Evolutionary conservation across 2,329 filamentous ascomycete genomes (phyloP), one percentile per base, ranked within the genome.

Genomic region (Phaeosphaeria sp.): DNA sequence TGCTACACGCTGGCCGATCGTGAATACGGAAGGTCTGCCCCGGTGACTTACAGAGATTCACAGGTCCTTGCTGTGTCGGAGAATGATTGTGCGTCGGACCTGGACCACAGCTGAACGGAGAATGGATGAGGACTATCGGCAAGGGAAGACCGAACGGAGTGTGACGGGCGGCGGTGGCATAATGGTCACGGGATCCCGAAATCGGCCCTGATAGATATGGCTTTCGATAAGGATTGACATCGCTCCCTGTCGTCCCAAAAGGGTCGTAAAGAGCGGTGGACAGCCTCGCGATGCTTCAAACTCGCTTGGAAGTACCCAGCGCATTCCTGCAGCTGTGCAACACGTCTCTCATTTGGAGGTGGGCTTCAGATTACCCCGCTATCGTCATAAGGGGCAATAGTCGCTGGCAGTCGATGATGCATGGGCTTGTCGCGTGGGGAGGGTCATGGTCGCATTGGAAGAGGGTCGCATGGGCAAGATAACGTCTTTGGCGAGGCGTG

Each of bases 131-230:
- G 3, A 18, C 27, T n/a, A 53, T 21, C 44, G 20, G 18, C 40
- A 11, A 53, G 27, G 27, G 27, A 27, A 43, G 30, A 21, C n/a
- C 40, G 42, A 33, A 53, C 51, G 43, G 51, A 25, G 21, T 15
- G 30, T 53, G 30, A 45, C 24, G 52, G n/a, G n/a, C n/a, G 46
- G 52, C 36, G 46, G 47, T 49, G 46, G 36, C 46, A 49, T 36
- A 17, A 36, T 17, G 21, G 15, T 39, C 39, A 49, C 20, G 59
- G 58, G 53, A 56, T 64, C 61, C 71, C 70, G 72, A 72, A 66
- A 61, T 76, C 73, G 73, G 73, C 68, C 64, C 48, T 43, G 17
- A 45, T 30, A 56, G 71, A 71, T 67, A 68, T 57, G 60, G 21
- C n/a, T 17, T 61, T 57, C 64, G 72, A 75, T 75, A 76, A 76